These are phyloP conservation scores for Gossypium stocksii DNA, from an alignment of 345 rosid genomes.

Conservation along the genomic window DNA sequence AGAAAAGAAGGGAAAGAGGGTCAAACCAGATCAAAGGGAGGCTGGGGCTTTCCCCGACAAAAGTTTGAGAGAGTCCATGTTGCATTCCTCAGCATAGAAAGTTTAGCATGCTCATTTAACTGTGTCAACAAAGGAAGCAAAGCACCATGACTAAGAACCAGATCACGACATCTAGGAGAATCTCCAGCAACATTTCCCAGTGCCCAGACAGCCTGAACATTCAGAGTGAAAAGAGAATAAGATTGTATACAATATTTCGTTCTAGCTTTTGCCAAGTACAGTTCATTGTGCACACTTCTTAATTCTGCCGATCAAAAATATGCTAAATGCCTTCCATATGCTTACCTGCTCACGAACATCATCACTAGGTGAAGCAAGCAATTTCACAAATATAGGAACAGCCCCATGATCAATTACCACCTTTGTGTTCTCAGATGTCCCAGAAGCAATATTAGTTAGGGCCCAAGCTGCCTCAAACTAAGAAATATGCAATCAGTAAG, in stretches of 20 bases:
- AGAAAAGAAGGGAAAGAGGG: background rate
- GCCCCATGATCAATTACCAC: constrained; percentile 44
- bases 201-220: constrained; percentile 58
- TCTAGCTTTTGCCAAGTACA: background rate
- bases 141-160: constrained; percentile 49
- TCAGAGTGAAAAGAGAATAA: background rate
- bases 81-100: constrained; percentile 53
- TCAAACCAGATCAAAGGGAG: constrained; percentile 49
- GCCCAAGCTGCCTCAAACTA: constrained; percentile 51
- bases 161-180: constrained; percentile 51
- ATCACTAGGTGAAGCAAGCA: constrained; percentile 38
- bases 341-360: constrained; percentile 36
- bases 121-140: constrained; percentile 46
- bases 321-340: background rate
- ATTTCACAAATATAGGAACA: constrained; percentile 37
- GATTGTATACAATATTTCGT: background rate
- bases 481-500: background rate
- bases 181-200: constrained; percentile 67
- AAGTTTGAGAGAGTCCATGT: constrained; percentile 68
- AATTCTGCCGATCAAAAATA: background rate
- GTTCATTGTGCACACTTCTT: background rate
- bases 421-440: constrained; percentile 42
- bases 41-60: constrained; percentile 55
- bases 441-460: constrained; percentile 42
- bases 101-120: constrained; percentile 42